Evolutionary conservation across 2,329 filamentous ascomycete species (phyloP), one percentile per base, ranked within the genome.

Genomic region (Fusarium nygamai): DNA sequence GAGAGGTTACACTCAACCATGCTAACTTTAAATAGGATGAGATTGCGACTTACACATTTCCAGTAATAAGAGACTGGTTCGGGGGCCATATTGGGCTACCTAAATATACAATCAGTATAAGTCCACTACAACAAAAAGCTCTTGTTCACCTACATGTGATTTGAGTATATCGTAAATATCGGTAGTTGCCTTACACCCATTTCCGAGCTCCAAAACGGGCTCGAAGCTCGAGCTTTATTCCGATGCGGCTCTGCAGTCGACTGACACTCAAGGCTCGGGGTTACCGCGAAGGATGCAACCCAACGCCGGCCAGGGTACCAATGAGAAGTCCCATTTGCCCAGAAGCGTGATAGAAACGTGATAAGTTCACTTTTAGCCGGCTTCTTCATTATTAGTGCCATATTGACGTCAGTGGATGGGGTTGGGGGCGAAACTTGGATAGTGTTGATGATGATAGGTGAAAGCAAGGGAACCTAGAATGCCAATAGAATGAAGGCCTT

Each of bases 201-300:
- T 50, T 56, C 14, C 6, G 17, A 58, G 50, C 31, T 36, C 24
- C 14, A 38, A 33, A 67, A 24, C 8, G 46, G 53, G 29, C 17
- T 38, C 24, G 38, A 43, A 48, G 29, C 34, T 56, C 48, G 36
- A 43, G 29, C 31, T 69, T 67, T 69, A 67, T 69, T 43, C 63
- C 48, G 47, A 62, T 57, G 67, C 39, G 64, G 57, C 50, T 69
- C 64, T 69, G 64, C 64, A 33, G 31, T 36, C 33, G 22, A 44
- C 24, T 34, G 29, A 51, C 22, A 47, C 27, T 47, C 31, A 29
- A 62, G 50, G 44, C 50, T 57, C 50, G 58, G 50, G 13, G 27
- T 51, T 47, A 38, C 44, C 46, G 39, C 31, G 31, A 48, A 34
- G 20, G 47, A 48, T 68, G 64, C 50, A 44, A 61, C 63, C 31